phyloP scores from a whole-genome alignment of 768 basidiomycete genomes.

The Trametes meyenii region DNA sequence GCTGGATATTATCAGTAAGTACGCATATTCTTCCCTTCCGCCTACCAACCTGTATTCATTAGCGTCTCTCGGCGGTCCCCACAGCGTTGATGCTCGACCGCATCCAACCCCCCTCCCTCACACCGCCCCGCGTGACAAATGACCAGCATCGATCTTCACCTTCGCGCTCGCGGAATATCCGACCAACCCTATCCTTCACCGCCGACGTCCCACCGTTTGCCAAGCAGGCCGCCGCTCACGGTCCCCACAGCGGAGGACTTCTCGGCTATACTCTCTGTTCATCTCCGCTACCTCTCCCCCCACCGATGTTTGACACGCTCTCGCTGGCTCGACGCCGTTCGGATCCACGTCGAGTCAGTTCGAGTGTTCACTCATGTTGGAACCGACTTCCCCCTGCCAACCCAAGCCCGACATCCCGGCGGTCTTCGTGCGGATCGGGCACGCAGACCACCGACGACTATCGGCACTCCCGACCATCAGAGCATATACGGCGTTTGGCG shows the following conservation, averaged over 20 bases:
- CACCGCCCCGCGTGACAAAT: too few species aligned
- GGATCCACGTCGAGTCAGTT: not conserved
- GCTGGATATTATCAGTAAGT: too few species aligned
- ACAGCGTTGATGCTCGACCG: not conserved
- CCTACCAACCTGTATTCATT: too few species aligned
- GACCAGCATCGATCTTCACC: not conserved
- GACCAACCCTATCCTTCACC: not conserved
- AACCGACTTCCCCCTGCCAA: not conserved
- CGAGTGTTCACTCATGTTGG: not conserved
- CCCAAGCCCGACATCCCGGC: not conserved
- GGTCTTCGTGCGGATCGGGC: not conserved
- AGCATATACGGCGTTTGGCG: not conserved
- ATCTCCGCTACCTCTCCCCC: too few species aligned
- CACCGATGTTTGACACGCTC: not conserved
- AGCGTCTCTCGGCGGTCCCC: not conserved
- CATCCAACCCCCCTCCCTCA: not conserved
- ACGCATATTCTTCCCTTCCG: too few species aligned
- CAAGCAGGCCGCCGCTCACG: not conserved
- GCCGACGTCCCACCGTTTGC: not conserved
- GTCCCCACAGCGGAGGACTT: not conserved
- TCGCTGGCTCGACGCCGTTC: not conserved
- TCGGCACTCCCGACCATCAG: not conserved
- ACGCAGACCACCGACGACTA: not conserved
- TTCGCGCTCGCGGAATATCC: not conserved
- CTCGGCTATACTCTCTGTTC: not conserved